A percentile compares a stretch with the other conserved stretches of the same genome.
These are phyloP conservation scores for Castanea sativa DNA, from an alignment of 306 rosid genomes.

Conservation along the genomic window DNA sequence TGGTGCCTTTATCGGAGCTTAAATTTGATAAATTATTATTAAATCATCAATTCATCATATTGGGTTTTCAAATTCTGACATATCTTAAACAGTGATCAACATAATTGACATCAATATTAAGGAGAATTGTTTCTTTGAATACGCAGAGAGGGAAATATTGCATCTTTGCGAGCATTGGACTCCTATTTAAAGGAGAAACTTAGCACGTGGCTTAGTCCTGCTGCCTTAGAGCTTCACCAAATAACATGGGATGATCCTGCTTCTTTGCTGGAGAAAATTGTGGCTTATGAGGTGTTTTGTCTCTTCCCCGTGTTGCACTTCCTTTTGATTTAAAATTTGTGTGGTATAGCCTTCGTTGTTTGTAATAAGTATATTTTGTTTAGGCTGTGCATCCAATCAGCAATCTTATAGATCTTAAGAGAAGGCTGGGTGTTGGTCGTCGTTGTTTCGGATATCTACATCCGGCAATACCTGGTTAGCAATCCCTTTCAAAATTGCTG, in stretches of 20 bases:
- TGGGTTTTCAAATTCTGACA: background rate
- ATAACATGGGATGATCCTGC: slow-evolving; percentile 98
- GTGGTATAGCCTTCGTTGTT: slow-evolving; percentile 13
- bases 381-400: slow-evolving; percentile 99
- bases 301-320: slow-evolving; percentile 19
- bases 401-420: slow-evolving; percentile 94
- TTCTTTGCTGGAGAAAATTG: slow-evolving; percentile 93
- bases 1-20: background rate
- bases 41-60: background rate
- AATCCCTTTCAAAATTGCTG: slow-evolving; percentile 22
- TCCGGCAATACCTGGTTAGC: slow-evolving; percentile 91
- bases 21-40: background rate
- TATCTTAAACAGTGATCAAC: background rate
- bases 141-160: slow-evolving; percentile 71
- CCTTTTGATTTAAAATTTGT: slow-evolving; percentile 11
- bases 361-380: slow-evolving; percentile 22
- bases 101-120: too few species aligned
- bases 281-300: slow-evolving; percentile 80
- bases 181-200: slow-evolving; percentile 86
- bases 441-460: slow-evolving; percentile 95
- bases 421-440: slow-evolving; percentile 95
- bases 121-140: slow-evolving; percentile 17
- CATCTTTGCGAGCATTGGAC: slow-evolving; percentile 80
- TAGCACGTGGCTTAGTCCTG: slow-evolving; percentile 91
- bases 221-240: slow-evolving; percentile 93